A percentile compares a stretch with the other conserved stretches of the same genome.
Conservation (phyloP, 192 early-diverging fungal species). For the Thoreauomyces humboldtii region DNA sequence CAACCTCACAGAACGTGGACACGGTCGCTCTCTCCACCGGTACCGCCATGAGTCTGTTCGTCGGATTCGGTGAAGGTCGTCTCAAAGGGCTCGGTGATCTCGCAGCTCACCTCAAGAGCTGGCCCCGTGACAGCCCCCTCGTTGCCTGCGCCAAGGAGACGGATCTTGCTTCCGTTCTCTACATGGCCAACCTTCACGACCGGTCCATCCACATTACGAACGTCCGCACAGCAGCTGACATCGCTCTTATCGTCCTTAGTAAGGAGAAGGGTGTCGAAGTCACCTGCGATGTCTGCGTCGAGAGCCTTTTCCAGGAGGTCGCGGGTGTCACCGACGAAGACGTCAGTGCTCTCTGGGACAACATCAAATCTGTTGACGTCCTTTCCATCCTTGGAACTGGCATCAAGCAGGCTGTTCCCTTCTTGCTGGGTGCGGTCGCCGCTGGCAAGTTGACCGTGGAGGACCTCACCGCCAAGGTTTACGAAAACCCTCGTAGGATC, state of each 20-base stretch:
- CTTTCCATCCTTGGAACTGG: slow-evolving; percentile 80
- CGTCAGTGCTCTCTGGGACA: slow-evolving; percentile 78
- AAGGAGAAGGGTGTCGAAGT: slow-evolving; percentile 84
- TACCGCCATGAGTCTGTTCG: slow-evolving; percentile 48
- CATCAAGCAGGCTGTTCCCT: slow-evolving; percentile 40
- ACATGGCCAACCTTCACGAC: slow-evolving; percentile 79
- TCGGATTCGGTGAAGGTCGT: slow-evolving; percentile 55
- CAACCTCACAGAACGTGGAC: slow-evolving; percentile 61
- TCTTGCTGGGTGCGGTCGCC: slow-evolving; percentile 78
- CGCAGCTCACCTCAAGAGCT: slow-evolving; percentile 72
- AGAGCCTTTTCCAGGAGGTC: slow-evolving; percentile 68
- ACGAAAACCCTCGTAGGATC: slow-evolving; percentile 85
- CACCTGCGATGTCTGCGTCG: slow-evolving; percentile 92
- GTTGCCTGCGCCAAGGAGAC: slow-evolving; percentile 82
- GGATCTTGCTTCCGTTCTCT: slow-evolving; percentile 84
- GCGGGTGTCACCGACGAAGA: slow-evolving; percentile 40
- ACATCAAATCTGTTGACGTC: slow-evolving; percentile 82
- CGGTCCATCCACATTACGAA: slow-evolving; percentile 88
- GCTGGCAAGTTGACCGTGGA: slow-evolving; percentile 74
- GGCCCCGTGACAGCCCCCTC: slow-evolving; percentile 73
- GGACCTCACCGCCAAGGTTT: slow-evolving; percentile 73
- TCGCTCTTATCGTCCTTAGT: slow-evolving; percentile 78
- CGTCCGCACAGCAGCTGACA: slow-evolving; percentile 74
- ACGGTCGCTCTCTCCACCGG: slow-evolving; percentile 45
- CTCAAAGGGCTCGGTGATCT: slow-evolving; percentile 61